Base-by-base conservation (phyloP, 371 early-diverging fungal species). In the Zychaea mexicana region DNA sequence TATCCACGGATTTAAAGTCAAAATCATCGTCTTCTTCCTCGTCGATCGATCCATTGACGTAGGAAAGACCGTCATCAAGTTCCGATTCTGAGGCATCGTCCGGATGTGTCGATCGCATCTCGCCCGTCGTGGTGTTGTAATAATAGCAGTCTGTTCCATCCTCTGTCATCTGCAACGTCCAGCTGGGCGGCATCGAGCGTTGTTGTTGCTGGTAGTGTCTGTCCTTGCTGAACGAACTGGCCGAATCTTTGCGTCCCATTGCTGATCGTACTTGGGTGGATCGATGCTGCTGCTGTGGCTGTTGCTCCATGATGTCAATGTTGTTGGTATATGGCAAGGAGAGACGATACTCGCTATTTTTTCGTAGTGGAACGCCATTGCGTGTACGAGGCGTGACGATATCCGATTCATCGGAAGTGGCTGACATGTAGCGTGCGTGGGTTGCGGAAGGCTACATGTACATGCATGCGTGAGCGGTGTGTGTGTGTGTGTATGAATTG, bases 111-210 rank as follows among this genome's bases (percentile, higher is more conserved):
- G 76, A 74, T 31, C 81, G 67, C 75, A 83, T 82, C 31, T 85
- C 83, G 21, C 78, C 74, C 5, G 84, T 81, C 15, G 64, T 17
- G 7, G 61, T 61, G 54, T 85, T 82, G 38, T 77, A 76, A 60
- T 73, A 85, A 59, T 81, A 85, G 54, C 60, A 67, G 15, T 69
- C 74, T 17, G 76, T 62, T 15, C 83, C 85, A 65, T 84, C 82
- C 22, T 78, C 78, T 1, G 78, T 76, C 2, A 64, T 62, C 47
- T 82, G 78, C 15, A 76, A 27, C 17, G 69, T 58, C 86, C 86
- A 85, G 54, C 78, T 64, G 9, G 72, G 64, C 4, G 86, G 82
- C 60, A 84, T 53, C 33, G 55, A 30, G 17, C 39, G 28, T 45
- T 10, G 33, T n/a, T 57, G 13, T 36, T 30, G 33, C 15, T 57